Evolutionary conservation across 257 asterid species (phyloP).

Genomic region (Capsicum chinense): DNA sequence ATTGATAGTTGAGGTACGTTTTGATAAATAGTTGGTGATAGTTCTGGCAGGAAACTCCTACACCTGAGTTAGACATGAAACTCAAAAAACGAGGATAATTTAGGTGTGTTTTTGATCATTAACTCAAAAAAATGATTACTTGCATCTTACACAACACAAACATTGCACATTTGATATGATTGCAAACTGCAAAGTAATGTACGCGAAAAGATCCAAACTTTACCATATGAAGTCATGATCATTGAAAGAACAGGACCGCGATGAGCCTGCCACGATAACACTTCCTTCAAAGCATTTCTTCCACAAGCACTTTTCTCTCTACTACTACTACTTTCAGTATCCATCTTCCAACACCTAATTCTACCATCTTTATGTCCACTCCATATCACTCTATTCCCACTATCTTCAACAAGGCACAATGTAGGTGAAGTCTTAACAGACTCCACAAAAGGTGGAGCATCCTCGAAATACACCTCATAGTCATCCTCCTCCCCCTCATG

Average conservation of each 20-base stretch:
- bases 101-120: too few species aligned
- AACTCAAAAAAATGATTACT: neutral
- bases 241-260: constrained; percentile 84
- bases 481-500: constrained; percentile 37
- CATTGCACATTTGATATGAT: neutral
- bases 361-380: constrained; percentile 94
- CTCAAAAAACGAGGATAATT: too few species aligned
- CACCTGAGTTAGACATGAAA: too few species aligned
- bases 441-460: constrained; percentile 66
- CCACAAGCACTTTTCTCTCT: constrained; percentile 34
- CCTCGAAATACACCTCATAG: constrained; percentile 51
- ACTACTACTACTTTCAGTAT: constrained; percentile 38
- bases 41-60: too few species aligned
- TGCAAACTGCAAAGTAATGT: neutral
- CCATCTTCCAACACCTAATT: constrained; percentile 88
- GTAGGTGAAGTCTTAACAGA: constrained; percentile 59
- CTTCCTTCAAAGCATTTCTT: constrained; percentile 54
- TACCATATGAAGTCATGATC: constrained; percentile 83
- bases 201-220: neutral
- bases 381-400: constrained; percentile 79
- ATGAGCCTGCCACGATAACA: constrained; percentile 89
- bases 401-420: constrained; percentile 78
- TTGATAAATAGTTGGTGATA: too few species aligned
- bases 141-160: neutral
- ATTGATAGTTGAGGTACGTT: too few species aligned